These are phyloP conservation scores for Sporormia fimetaria DNA, from an alignment of 495 filamentous ascomycete genomes.

Conservation along the genomic window DNA sequence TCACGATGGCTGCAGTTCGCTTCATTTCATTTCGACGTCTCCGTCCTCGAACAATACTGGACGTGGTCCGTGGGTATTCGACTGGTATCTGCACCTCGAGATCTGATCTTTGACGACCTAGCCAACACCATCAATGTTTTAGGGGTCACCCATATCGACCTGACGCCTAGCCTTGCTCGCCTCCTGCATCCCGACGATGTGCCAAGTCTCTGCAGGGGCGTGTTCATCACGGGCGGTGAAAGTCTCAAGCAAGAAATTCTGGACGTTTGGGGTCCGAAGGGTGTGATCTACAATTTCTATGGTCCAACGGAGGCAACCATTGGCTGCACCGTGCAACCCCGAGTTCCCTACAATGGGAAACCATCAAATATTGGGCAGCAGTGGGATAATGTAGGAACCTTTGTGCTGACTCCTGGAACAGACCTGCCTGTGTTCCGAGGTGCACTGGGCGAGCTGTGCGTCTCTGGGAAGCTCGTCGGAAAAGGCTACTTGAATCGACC, in stretches of 20 bases:
- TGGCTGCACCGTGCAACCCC: conserved; percentile 67
- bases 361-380: conserved; percentile 77
- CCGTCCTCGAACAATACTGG: conserved; percentile 81
- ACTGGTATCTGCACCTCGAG: conserved; percentile 63
- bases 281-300: conserved; percentile 64
- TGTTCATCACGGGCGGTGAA: conserved; percentile 70
- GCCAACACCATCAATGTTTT: conserved; percentile 54
- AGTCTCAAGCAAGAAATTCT: conserved; percentile 61
- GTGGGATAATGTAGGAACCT: conserved; percentile 71
- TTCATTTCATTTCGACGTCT: conserved; percentile 81
- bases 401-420: conserved; percentile 60
- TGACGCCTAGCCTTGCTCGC: conserved; percentile 59
- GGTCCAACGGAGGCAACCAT: conserved; percentile 89
- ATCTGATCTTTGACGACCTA: conserved; percentile 68
- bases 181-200: conserved; percentile 54
- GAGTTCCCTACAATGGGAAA: conserved; percentile 58
- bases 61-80: conserved; percentile 77
- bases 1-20: conserved; percentile 82
- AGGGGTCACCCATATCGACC: conserved; percentile 75
- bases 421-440: conserved; percentile 63
- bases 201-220: conserved; percentile 53
- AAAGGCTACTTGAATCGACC: conserved; percentile 76
- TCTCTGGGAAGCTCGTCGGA: conserved; percentile 74
- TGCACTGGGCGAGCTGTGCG: conserved; percentile 73
- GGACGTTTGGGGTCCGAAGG: conserved; percentile 51